phyloP scores from a whole-genome alignment of 1,284 basidiomycete species.

The Sporisorium scitamineum region DNA sequence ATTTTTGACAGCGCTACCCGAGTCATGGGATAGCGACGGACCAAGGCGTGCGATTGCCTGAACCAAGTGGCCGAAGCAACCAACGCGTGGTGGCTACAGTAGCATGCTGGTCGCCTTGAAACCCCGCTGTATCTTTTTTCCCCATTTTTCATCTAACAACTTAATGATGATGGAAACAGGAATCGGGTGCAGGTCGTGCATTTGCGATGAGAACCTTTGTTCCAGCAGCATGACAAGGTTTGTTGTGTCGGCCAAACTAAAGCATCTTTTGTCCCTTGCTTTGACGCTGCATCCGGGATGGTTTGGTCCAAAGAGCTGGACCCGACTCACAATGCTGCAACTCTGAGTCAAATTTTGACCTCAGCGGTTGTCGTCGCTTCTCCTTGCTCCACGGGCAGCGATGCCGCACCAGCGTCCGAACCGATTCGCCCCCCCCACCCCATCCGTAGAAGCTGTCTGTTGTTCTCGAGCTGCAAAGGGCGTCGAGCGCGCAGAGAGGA shows the following conservation, averaged over 20 bases:
- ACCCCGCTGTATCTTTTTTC: neutral
- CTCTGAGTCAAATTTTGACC: too few relatives aligned
- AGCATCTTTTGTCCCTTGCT: slow-evolving; percentile 4
- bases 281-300: slow-evolving; percentile 4
- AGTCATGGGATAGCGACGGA: neutral
- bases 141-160: neutral
- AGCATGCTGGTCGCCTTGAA: too few relatives aligned
- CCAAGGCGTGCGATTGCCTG: too few relatives aligned
- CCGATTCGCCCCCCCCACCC: too few relatives aligned
- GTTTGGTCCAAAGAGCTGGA: slow-evolving; percentile 1
- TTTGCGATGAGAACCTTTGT: slow-evolving; percentile 3
- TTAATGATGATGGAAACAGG: neutral
- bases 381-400: too few relatives aligned
- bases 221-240: neutral
- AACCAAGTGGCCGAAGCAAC: too few relatives aligned
- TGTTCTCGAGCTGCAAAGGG: too few relatives aligned
- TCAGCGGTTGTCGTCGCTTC: too few relatives aligned
- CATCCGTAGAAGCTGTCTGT: too few relatives aligned
- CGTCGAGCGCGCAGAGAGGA: too few relatives aligned
- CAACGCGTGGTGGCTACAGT: too few relatives aligned
- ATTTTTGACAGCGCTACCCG: neutral
- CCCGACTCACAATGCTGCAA: neutral
- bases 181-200: neutral
- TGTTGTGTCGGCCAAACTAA: neutral
- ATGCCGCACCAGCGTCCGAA: too few relatives aligned